Base-by-base conservation (phyloP, 129 eudicot species). In the Smallanthus sonchifolius region DNA sequence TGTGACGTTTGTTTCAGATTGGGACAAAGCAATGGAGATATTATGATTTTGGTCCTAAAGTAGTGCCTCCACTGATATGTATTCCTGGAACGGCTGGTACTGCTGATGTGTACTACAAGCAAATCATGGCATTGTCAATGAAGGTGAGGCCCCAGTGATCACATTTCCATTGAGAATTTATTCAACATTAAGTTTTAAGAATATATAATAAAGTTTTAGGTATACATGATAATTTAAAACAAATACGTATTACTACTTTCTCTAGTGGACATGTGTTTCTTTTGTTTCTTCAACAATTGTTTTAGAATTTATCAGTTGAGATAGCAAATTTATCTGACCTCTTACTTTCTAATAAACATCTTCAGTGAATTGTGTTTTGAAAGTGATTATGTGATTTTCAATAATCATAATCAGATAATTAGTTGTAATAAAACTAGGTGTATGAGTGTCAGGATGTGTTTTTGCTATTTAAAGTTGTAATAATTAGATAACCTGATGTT, bases 71-170 rank as follows among this genome's bases (percentile, higher is more conserved):
- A 42, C 81, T 94, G 52, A 88, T 94, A 75, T 94, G 99, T 72
- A 80, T 94, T 69, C 99, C 97, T 65, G 95, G 96, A 45, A 86
- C 85, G 70, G 91, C 95, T 80, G 96, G 96, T 81, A 87, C 96
- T 37, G 98, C 98, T 6, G 98, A 94, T 88, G 97, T 94, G n/a
- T 87, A 90, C 84, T 94, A 94, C 86, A 94, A 94, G 80, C 99
- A 94, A 81, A 79, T 94, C 71, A 94, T 94, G 99, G 82, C 99
- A 32, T 80, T 91, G 55, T 88, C 99, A 13, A 83, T 84, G 90
- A 94, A 91, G 97, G 99, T 94, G 76, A 62, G 39, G 49, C 42
- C 10, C 30, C 19, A 14, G 10, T 52, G 13, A 65, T 20, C 16
- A 14, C 68, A 6, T 40, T 36, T 75, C 38, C 30, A 6, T 35